Base-by-base conservation (phyloP, 176 grass and related monocot genomes). In the Phoenix roebelenii region DNA sequence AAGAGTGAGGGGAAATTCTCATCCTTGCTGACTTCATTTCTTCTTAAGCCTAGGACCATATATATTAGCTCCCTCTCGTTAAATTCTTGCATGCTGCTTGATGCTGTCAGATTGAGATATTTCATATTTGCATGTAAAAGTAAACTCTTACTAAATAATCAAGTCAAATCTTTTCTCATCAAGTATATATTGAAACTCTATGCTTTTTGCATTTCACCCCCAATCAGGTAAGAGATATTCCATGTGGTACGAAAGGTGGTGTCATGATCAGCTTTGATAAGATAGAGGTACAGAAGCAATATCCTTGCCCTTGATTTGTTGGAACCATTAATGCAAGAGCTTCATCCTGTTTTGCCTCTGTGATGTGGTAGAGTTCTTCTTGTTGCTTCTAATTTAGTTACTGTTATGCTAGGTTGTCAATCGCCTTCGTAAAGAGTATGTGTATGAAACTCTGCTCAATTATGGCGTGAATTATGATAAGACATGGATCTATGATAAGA, bases 221-320 rank as follows among this genome's bases (percentile, higher is more conserved):
- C 25, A 59, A 51, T 74, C 77, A 98, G 94, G 94, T 98, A 52
- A 98, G 72, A 76, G 82, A 88, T 83, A 98, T 98, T 65, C 94
- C 94, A 61, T 98, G 88, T 74, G 94, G 94, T 75, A 98, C 94
- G 55, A 98, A 93, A 74, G 94, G 88, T 69, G 88, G 94, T 85
- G 94, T 93, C 65, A 93, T 98, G 94, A 98, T 98, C 78, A 98
- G 94, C 84, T 98, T 98, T 79, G 94, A 98, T 72, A 98, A 98
- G 78, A 89, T 98, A 79, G 94, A 98, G 88, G 94, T 93, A 85
- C 64, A 51, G 14, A 20, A 51, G n/a, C 20, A 64, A 15, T 51
- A 18, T 51, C 7, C 18, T 64, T 22, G 35, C 3, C 24, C 20
- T 22, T 10, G 23, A 10, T 54, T 12, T 44, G 15, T 5, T 73